Conservation (phyloP, 2,329 filamentous ascomycete genomes). For the Aspergillus proliferans region DNA sequence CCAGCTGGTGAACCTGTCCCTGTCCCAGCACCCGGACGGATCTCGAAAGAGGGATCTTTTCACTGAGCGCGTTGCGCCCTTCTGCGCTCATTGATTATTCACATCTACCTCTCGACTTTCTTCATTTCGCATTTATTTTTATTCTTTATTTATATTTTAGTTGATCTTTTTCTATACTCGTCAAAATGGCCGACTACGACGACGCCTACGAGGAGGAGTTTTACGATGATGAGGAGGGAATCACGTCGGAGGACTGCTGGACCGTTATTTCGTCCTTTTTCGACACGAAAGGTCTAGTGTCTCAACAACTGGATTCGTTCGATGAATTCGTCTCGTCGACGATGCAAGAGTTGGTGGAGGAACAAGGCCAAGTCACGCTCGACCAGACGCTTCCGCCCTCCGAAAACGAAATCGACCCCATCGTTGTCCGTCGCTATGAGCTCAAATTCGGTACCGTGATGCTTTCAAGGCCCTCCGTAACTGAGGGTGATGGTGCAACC, state of each 20-base stretch:
- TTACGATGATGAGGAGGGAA: constrained; percentile 64
- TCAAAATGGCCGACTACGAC: constrained; percentile 51
- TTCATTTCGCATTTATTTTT: background rate
- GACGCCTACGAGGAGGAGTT: constrained; percentile 64
- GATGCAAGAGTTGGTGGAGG: constrained; percentile 88
- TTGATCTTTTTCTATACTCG: constrained; percentile 7
- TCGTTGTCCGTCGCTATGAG: constrained; percentile 86
- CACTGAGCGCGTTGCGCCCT: constrained; percentile 20
- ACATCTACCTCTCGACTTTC: background rate
- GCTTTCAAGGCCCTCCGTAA: constrained; percentile 83
- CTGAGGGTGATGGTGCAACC: constrained; percentile 85
- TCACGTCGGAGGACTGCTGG: constrained; percentile 98
- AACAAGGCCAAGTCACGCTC: constrained; percentile 85
- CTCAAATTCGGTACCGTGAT: constrained; percentile 89
- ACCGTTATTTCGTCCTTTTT: constrained; percentile 96
- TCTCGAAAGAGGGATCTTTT: constrained; percentile 11
- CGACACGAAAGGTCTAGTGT: constrained; percentile 88
- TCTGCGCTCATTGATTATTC: constrained; percentile 14
- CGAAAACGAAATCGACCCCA: constrained; percentile 64
- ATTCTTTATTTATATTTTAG: background rate
- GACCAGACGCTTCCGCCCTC: constrained; percentile 82
- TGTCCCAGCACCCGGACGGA: background rate
- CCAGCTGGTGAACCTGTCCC: background rate
- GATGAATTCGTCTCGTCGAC: constrained; percentile 93
- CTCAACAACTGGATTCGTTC: constrained; percentile 96